A percentile compares a stretch with the other conserved stretches of the same genome.
phyloP scores from a whole-genome alignment of 768 basidiomycete species.

The Hericium coralloides region DNA sequence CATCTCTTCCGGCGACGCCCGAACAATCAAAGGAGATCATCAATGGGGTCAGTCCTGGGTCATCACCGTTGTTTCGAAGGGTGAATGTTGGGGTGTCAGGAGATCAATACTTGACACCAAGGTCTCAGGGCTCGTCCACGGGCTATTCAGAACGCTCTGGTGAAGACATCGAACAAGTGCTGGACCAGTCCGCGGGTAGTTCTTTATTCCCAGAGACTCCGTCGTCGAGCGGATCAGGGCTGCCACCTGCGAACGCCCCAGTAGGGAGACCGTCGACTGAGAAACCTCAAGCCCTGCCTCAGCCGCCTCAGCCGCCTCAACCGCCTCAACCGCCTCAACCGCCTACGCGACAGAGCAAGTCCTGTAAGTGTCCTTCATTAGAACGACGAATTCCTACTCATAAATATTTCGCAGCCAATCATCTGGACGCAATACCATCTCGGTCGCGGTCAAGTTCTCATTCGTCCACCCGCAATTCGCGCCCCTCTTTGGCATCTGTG shows the following conservation, averaged over 20 bases:
- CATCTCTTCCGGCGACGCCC: constrained; percentile 2
- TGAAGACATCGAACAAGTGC: not conserved
- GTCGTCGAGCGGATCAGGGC: not conserved
- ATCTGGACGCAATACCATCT: not conserved
- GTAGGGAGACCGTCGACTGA: not conserved
- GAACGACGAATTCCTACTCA: not conserved
- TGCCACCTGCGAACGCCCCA: not conserved
- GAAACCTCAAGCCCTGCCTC: not conserved
- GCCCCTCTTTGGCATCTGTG: constrained; percentile 6
- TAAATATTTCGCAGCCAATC: not conserved
- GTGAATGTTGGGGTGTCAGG: not conserved
- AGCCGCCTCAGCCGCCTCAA: too few relatives aligned
- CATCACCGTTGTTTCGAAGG: not conserved
- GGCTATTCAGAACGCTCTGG: not conserved
- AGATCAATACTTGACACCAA: constrained; percentile 1
- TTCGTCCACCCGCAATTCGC: not conserved
- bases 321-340: too few relatives aligned
- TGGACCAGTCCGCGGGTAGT: not conserved
- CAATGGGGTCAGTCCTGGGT: not conserved
- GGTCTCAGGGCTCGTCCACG: not conserved
- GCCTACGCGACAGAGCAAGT: not conserved
- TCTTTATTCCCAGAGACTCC: not conserved
- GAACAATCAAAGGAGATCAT: constrained; percentile 6
- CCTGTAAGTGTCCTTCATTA: not conserved
- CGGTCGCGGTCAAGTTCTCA: constrained; percentile 4